Evolutionary conservation across 495 filamentous ascomycete genomes (phyloP), one percentile per base, ranked within the genome.

Genomic region (Geopyxis carbonaria): DNA sequence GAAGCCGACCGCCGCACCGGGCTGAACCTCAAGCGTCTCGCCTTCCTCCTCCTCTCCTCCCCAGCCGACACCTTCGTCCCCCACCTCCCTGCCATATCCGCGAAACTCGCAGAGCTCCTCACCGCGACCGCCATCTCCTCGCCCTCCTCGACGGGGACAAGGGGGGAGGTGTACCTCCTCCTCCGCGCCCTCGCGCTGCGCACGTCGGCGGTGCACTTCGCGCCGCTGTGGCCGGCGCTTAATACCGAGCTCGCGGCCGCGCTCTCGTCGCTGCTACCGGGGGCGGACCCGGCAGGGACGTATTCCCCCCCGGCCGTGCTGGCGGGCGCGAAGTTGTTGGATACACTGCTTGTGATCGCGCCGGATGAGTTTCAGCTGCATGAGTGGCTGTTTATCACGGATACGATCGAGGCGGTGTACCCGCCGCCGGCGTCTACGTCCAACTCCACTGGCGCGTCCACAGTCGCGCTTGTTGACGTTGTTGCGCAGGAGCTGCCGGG

Each of bases 371-470:
- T 94, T 58, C 89, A 95, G 56, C 66, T 93, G 27, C 70, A 84
- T 39, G 83, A 93, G 62, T 99, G 89, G 89, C 69, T 95, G 13
- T 99, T 91, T 57, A 73, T 95, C 18, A 87, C 85, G 4, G 91
- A 99, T 55, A 94, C 86, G 24, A 86, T 93, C 47, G 89, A 99
- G 53, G 85, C 91, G 1, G 83, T 95, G 16, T 95, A 95, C 21
- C n/a, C n/a, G n/a, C n/a, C n/a, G n/a, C n/a, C n/a, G n/a, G n/a
- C n/a, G 25, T 28, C 25, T 7, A 28, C 25, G 13, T 28, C 25
- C 13, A 7, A 7, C 7, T 7, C 53, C 73, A 78, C 11, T 76
- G 84, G 1, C 58, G 70, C n/a, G 61, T 66, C 34, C 79, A 75
- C 86, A 1, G 64, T 77, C 3, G 82, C 84, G 1, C 66, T 95